Conservation (phyloP, 371 early-diverging fungal genomes). For the Mucor velutinosus region DNA sequence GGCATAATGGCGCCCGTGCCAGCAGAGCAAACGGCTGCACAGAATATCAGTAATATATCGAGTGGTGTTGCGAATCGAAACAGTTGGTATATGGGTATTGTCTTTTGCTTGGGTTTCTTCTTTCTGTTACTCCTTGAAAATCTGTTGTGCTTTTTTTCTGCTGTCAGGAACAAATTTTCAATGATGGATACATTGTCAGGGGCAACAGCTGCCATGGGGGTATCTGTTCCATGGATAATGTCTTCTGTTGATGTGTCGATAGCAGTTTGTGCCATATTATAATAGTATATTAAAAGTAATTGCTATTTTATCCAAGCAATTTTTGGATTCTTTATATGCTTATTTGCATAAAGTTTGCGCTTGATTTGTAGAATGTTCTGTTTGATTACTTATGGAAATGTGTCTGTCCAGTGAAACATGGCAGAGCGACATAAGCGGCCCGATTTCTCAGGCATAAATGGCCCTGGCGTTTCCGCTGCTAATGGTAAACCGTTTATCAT, state of each 20-base stretch:
- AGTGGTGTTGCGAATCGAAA: slow-evolving; percentile 37
- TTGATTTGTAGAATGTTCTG: neutral
- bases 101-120: slow-evolving; percentile 24
- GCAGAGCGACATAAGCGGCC: neutral
- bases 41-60: slow-evolving; percentile 26
- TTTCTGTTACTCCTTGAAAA: neutral
- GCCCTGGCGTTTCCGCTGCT: neutral
- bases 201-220: neutral
- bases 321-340: neutral
- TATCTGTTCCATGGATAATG: neutral
- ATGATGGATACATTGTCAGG: neutral
- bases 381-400: neutral
- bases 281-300: neutral
- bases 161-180: neutral
- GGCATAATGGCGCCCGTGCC: slow-evolving; percentile 40
- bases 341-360: neutral
- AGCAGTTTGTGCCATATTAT: neutral
- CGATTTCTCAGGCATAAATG: neutral
- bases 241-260: neutral
- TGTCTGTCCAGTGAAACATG: neutral
- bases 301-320: neutral
- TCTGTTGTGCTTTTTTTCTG: neutral
- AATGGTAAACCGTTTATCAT: neutral
- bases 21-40: slow-evolving; percentile 27
- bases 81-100: slow-evolving; percentile 28